Percentiles rank a stretch among this genome's conserved stretches.
Conservation (phyloP, 495 filamentous ascomycete species). For the Aspergillus panamensis region DNA sequence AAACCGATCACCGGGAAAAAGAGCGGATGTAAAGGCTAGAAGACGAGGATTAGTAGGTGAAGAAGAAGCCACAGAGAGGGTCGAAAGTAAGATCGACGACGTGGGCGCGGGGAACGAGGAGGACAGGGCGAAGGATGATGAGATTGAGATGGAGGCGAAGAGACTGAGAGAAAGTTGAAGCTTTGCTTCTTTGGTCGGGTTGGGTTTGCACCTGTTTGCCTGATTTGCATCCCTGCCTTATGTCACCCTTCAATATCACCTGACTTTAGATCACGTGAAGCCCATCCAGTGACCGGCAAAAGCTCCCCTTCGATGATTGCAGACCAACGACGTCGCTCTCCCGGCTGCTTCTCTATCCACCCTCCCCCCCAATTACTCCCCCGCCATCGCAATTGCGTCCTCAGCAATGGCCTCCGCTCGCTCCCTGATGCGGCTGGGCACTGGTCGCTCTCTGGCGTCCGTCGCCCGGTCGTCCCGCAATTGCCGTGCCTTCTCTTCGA, state of each 20-base stretch:
- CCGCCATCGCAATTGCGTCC: slow-evolving; percentile 29
- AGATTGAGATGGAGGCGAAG: slow-evolving; percentile 22
- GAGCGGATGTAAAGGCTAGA: background rate
- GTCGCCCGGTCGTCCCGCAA: slow-evolving; percentile 53
- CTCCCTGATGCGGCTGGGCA: slow-evolving; percentile 66
- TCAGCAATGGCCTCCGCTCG: slow-evolving; percentile 47
- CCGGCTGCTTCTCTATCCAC: slow-evolving; percentile 16
- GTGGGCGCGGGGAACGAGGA: slow-evolving; percentile 21
- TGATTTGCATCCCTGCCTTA: slow-evolving; percentile 24
- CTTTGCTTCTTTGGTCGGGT: slow-evolving; percentile 33
- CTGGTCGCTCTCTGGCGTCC: slow-evolving; percentile 58
- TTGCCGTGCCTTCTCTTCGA: slow-evolving; percentile 54
- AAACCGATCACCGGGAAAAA: slow-evolving; percentile 14
- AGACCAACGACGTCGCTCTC: slow-evolving; percentile 22
- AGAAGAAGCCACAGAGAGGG: slow-evolving; percentile 19
- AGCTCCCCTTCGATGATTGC: slow-evolving; percentile 30
- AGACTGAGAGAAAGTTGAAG: slow-evolving; percentile 37
- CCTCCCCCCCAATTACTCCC: slow-evolving; percentile 13
- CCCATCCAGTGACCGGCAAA: slow-evolving; percentile 29
- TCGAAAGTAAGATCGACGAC: slow-evolving; percentile 21
- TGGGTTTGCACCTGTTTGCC: slow-evolving; percentile 37
- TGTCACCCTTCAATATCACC: slow-evolving; percentile 19
- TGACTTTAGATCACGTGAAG: slow-evolving; percentile 9
- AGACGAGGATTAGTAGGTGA: background rate
- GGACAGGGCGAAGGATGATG: slow-evolving; percentile 14